Percentiles rank a stretch among this genome's conserved stretches.
phyloP scores from a whole-genome alignment of 2,329 filamentous ascomycete species.

The Nemania sp. region DNA sequence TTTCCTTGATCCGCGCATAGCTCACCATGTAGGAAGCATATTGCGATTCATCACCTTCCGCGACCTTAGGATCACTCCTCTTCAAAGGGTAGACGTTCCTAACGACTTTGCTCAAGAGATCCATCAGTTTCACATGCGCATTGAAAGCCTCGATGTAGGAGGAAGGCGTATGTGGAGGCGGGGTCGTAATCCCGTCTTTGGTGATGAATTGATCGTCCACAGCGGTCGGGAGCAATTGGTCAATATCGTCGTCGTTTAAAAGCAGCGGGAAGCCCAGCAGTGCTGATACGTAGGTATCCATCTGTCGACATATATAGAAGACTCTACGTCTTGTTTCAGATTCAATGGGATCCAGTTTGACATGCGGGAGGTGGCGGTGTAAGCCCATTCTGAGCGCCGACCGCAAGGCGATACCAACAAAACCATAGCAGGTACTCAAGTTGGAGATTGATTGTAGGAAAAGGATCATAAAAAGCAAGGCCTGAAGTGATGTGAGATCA shows the following conservation, averaged over 20 bases:
- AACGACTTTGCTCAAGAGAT: conserved; percentile 65
- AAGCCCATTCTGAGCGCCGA: conserved; percentile 77
- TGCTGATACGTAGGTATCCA: conserved; percentile 72
- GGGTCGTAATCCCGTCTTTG: conserved; percentile 56
- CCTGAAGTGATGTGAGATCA: conserved; percentile 73
- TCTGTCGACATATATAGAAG: conserved; percentile 70
- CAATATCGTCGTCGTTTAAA: conserved; percentile 66
- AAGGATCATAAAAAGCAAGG: conserved; percentile 77
- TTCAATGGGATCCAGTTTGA: conserved; percentile 64
- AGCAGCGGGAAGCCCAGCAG: conserved; percentile 68
- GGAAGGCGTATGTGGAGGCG: conserved; percentile 59
- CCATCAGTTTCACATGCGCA: conserved; percentile 65
- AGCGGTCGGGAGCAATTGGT: conserved; percentile 66
- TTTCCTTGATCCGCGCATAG: conserved; percentile 64
- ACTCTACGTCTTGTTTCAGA: conserved; percentile 65
- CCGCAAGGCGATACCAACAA: conserved; percentile 75
- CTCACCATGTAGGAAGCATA: conserved; percentile 64
- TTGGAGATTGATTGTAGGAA: conserved; percentile 81
- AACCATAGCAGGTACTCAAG: conserved; percentile 77
- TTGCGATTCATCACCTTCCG: conserved; percentile 45
- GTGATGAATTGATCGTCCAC: conserved; percentile 71
- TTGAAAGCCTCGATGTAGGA: conserved; percentile 68
- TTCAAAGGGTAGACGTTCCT: conserved; percentile 69
- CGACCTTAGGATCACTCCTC: conserved; percentile 51
- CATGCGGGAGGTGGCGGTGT: conserved; percentile 71